Evolutionary conservation across 2,329 filamentous ascomycete genomes (phyloP).

Genomic region (Sphaerulina populicola): DNA sequence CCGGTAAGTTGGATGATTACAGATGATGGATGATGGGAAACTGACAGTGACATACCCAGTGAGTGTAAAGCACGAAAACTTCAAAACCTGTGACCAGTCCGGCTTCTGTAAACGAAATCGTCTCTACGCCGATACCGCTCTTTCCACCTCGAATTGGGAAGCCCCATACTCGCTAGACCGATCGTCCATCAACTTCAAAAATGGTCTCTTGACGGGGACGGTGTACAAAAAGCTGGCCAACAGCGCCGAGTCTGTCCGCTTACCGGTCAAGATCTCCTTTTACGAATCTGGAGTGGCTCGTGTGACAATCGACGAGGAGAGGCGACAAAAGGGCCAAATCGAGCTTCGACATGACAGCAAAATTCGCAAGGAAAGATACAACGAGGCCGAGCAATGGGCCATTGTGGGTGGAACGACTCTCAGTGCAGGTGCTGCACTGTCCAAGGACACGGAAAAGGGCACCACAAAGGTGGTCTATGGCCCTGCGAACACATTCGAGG

Average conservation of each 20-base stretch:
- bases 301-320: constrained; percentile 85
- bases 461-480: constrained; percentile 72
- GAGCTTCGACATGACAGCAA: constrained; percentile 76
- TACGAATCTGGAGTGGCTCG: constrained; percentile 81
- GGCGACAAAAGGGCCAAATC: constrained; percentile 78
- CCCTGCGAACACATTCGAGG: constrained; percentile 65
- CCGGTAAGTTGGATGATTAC: constrained; percentile 45
- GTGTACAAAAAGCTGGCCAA: constrained; percentile 70
- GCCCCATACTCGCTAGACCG: constrained; percentile 72
- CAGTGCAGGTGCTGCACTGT: constrained; percentile 63
- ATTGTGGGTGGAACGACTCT: constrained; percentile 71
- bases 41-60: constrained; percentile 42
- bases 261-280: constrained; percentile 81
- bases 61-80: constrained; percentile 88
- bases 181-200: constrained; percentile 63
- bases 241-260: constrained; percentile 59
- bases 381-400: constrained; percentile 78
- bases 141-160: constrained; percentile 59
- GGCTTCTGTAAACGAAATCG: constrained; percentile 97
- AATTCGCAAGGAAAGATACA: constrained; percentile 84
- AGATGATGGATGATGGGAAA: too few relatives aligned
- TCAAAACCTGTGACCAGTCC: constrained; percentile 92
- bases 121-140: constrained; percentile 71
- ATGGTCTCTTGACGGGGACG: constrained; percentile 69
- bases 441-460: constrained; percentile 56